Conservation (phyloP, 1,284 basidiomycete species). For the Abortiporus biennis region DNA sequence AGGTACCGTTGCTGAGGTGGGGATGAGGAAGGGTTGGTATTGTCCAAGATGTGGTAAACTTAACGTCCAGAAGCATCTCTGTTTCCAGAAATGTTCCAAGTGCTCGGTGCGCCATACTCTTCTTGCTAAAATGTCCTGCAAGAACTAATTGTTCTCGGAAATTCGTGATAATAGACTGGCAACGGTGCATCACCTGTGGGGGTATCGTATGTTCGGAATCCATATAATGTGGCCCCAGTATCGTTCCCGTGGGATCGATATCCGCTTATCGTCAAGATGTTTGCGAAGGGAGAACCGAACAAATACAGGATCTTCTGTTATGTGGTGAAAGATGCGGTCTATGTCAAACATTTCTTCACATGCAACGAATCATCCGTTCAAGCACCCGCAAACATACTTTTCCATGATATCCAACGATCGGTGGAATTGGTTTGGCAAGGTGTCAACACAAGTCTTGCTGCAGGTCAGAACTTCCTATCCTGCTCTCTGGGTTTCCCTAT, state of each 20-base stretch:
- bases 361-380: conserved; percentile 29
- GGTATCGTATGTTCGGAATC: conserved; percentile 25
- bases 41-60: conserved; percentile 31
- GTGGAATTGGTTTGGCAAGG: conserved; percentile 23
- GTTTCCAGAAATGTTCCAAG: conserved; percentile 28
- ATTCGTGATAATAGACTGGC: conserved; percentile 14
- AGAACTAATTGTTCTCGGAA: conserved; percentile 9
- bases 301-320: conserved; percentile 27
- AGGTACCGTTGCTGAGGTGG: conserved; percentile 19
- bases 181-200: conserved; percentile 18
- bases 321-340: conserved; percentile 15
- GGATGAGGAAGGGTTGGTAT: conserved; percentile 27
- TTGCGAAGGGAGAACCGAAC: conserved; percentile 17
- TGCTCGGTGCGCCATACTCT: conserved; percentile 24
- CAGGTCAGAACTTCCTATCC: conserved; percentile 17
- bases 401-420: conserved; percentile 26
- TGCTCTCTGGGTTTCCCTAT: neutral
- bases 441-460: conserved; percentile 7
- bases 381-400: conserved; percentile 22
- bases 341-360: conserved; percentile 32
- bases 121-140: neutral
- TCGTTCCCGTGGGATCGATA: conserved; percentile 22
- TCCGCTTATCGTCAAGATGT: conserved; percentile 16
- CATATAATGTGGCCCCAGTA: conserved; percentile 19
- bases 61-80: conserved; percentile 30